Percentiles rank a stretch among this genome's conserved stretches.
Evolutionary conservation across 768 basidiomycete genomes (phyloP).

Genomic region (Serendipita sp.): DNA sequence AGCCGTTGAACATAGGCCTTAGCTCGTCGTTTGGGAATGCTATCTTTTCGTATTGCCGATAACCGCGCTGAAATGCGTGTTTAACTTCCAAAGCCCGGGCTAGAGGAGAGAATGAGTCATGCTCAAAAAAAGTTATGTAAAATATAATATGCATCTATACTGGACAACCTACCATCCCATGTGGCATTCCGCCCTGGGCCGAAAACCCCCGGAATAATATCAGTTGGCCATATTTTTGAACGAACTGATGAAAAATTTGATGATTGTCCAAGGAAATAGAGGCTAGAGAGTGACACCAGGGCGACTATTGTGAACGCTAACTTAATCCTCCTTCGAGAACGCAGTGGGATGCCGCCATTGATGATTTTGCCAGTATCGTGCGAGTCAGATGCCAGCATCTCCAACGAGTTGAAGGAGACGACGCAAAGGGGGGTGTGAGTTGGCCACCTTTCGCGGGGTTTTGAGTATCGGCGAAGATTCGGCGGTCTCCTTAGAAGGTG

Average conservation of each 20-base stretch:
- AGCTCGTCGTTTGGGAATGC: conserved; percentile 48
- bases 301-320: background rate
- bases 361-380: background rate
- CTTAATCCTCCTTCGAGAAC: background rate
- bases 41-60: conserved; percentile 43
- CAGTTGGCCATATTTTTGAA: background rate
- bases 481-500: background rate
- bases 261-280: background rate
- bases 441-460: background rate
- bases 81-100: conserved; percentile 38
- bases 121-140: background rate
- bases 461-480: background rate
- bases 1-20: conserved; percentile 31
- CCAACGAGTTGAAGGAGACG: background rate
- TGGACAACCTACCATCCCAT: background rate
- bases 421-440: background rate
- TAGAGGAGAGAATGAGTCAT: background rate
- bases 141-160: too few species aligned
- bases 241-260: background rate
- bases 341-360: background rate
- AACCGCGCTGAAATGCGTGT: conserved; percentile 49
- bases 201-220: background rate
- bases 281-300: background rate
- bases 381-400: background rate
- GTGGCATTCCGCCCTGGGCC: background rate